Percentiles rank a stretch among this genome's conserved stretches.
These are phyloP conservation scores for Tremella mesenterica DNA, from an alignment of 768 basidiomycete genomes.

Conservation along the genomic window DNA sequence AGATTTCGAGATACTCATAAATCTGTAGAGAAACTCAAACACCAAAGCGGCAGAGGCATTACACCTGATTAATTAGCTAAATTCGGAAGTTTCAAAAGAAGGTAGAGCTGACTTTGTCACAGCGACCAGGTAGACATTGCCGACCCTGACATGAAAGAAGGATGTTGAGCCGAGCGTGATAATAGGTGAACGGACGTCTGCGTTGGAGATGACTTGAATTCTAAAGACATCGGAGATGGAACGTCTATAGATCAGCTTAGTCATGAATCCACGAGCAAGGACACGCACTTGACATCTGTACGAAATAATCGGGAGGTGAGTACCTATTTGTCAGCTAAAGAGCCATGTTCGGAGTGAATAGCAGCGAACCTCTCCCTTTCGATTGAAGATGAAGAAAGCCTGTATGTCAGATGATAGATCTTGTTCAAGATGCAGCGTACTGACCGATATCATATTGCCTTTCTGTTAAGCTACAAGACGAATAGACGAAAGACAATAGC, in stretches of 20 bases:
- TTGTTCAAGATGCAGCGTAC: slow-evolving; percentile 1
- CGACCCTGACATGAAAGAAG: slow-evolving; percentile 94
- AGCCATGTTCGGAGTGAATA: not conserved
- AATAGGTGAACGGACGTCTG: slow-evolving; percentile 91
- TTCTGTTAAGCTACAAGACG: not conserved
- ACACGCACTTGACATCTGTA: slow-evolving; percentile 84
- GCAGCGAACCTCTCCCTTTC: slow-evolving; percentile 82
- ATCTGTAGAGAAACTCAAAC: slow-evolving; percentile 95
- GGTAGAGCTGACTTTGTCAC: slow-evolving; percentile 76
- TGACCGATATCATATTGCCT: slow-evolving; percentile 38
- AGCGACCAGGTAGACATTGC: slow-evolving; percentile 90
- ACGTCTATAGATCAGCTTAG: slow-evolving; percentile 52
- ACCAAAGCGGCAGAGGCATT: slow-evolving; percentile 97
- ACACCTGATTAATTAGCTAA: slow-evolving; percentile 51
- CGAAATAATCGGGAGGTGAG: slow-evolving; percentile 93
- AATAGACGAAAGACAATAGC: too few relatives aligned
- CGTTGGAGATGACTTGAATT: slow-evolving; percentile 97
- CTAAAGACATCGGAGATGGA: slow-evolving; percentile 96
- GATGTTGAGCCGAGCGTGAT: slow-evolving; percentile 95
- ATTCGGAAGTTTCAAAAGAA: not conserved
- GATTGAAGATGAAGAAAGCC: slow-evolving; percentile 99
- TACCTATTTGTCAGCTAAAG: slow-evolving; percentile 53
- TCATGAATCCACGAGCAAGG: not conserved
- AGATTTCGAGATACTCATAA: slow-evolving; percentile 84
- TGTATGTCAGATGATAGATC: slow-evolving; percentile 41